Percentiles rank a stretch among this genome's conserved stretches.
phyloP scores from a whole-genome alignment of 176 grass and related monocot species.

The Luzula sylvatica region DNA sequence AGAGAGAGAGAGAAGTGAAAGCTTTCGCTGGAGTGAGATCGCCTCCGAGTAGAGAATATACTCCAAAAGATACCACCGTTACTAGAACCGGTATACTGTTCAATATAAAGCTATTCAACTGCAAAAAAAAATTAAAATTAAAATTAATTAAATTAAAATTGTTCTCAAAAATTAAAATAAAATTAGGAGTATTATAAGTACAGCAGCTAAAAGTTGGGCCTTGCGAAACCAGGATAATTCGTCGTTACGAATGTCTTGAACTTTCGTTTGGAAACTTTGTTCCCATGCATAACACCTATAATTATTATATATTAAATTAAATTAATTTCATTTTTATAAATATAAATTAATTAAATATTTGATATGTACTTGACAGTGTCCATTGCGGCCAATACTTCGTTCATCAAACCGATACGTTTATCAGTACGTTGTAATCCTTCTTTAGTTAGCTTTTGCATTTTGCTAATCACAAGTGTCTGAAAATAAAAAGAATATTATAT shows the following conservation, averaged over 20 bases:
- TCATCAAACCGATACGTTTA: slow-evolving; percentile 95
- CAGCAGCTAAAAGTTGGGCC: slow-evolving; percentile 80
- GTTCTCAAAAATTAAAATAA: background rate
- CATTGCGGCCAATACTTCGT: slow-evolving; percentile 99
- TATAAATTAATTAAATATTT: slow-evolving; percentile 4
- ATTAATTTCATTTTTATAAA: too few relatives aligned
- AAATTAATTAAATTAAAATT: background rate
- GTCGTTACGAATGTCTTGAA: slow-evolving; percentile 81
- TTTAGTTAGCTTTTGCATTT: slow-evolving; percentile 95
- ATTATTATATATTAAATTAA: too few relatives aligned
- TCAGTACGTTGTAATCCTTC: slow-evolving; percentile 96
- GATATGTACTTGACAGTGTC: slow-evolving; percentile 91
- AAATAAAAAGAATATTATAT: slow-evolving; percentile 12
- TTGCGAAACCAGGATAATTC: slow-evolving; percentile 94
- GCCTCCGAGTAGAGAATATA: slow-evolving; percentile 86
- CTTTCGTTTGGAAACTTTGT: slow-evolving; percentile 95
- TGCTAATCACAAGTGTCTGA: slow-evolving; percentile 85
- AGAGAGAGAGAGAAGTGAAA: slow-evolving; percentile 94
- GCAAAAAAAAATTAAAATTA: too few relatives aligned
- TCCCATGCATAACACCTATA: slow-evolving; percentile 97
- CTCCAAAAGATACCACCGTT: slow-evolving; percentile 84
- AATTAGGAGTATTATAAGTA: slow-evolving; percentile 24
- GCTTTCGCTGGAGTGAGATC: slow-evolving; percentile 94
- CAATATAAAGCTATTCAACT: slow-evolving; percentile 95
- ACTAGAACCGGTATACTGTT: slow-evolving; percentile 95